Conservation (phyloP, 23 red algal genomes). For the Cyanidioschyzon merolae region DNA sequence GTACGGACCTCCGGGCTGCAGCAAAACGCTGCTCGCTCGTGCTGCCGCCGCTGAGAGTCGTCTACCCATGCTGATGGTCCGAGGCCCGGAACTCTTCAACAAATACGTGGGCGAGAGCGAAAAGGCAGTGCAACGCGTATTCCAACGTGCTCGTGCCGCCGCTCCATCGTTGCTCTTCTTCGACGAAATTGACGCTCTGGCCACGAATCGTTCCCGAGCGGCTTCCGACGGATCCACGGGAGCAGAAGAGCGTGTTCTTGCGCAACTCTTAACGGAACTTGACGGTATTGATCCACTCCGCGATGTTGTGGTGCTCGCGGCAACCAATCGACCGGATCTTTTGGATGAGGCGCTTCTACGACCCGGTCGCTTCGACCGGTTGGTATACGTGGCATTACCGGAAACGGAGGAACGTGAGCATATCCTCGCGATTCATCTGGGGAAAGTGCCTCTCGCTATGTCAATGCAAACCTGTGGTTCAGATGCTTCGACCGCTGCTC, state of each 20-base stretch:
- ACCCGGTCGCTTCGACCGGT: constrained; percentile 70
- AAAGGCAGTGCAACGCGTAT: constrained; percentile 73
- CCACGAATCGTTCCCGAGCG: constrained; percentile 27
- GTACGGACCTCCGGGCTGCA: constrained; percentile 89
- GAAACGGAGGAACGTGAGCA: constrained; percentile 33
- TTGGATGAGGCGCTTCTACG: constrained; percentile 74
- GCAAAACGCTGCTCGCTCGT: constrained; percentile 84
- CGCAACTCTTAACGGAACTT: constrained; percentile 81
- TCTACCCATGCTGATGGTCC: constrained; percentile 72
- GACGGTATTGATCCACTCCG: constrained; percentile 62
- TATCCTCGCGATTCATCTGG: constrained; percentile 57
- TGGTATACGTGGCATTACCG: constrained; percentile 75
- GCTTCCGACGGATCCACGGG: constrained; percentile 20
- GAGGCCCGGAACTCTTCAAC: constrained; percentile 80
- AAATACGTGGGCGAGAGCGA: constrained; percentile 97
- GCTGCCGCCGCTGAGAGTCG: constrained; percentile 67
- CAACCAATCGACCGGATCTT: constrained; percentile 89
- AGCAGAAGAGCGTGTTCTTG: constrained; percentile 80
- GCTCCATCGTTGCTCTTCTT: constrained; percentile 96
- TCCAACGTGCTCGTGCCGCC: constrained; percentile 52
- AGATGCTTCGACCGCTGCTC: constrained; percentile 27
- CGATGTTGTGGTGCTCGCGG: constrained; percentile 68
- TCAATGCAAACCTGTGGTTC: not conserved
- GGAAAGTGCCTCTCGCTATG: constrained; percentile 34
- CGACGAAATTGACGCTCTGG: constrained; percentile 93